Conservation (phyloP, 164 flowering plant species). For the Magnolia officinalis region DNA sequence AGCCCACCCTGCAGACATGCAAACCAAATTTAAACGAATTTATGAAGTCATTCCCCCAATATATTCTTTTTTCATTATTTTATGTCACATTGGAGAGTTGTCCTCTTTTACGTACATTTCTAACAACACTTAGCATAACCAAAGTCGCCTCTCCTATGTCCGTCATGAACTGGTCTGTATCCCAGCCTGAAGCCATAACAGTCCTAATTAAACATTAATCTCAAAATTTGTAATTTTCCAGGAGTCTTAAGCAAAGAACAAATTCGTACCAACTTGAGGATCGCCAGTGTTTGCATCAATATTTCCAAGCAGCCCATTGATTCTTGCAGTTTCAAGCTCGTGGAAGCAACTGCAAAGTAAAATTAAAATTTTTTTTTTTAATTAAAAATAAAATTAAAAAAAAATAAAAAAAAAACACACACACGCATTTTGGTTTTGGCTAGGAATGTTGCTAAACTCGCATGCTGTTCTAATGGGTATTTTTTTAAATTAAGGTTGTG, state of each 20-base stretch:
- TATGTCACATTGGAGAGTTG: background rate
- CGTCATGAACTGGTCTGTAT: conserved; percentile 95
- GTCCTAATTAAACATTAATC: background rate
- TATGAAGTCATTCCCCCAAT: no score
- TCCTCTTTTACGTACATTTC: conserved; percentile 54
- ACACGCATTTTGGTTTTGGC: background rate
- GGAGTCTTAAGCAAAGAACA: background rate
- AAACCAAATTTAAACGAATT: background rate
- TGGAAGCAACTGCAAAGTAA: conserved; percentile 72
- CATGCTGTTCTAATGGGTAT: background rate
- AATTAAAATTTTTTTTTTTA: background rate
- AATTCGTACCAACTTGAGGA: conserved; percentile 78
- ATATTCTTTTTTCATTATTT: background rate
- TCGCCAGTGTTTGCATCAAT: conserved; percentile 97
- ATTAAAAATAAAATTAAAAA: no score
- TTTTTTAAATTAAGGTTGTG: background rate
- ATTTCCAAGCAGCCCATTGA: conserved; percentile 86
- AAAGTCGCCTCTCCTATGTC: conserved; percentile 84
- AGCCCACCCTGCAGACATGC: conserved; percentile 67
- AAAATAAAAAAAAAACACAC: background rate
- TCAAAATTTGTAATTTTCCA: background rate
- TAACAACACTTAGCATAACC: conserved; percentile 81
- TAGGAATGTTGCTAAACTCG: background rate
- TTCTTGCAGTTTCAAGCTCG: conserved; percentile 97
- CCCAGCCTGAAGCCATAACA: conserved; percentile 72